Base-by-base conservation (phyloP, 1,284 basidiomycete genomes). In the Fomitiporia mediterranea region DNA sequence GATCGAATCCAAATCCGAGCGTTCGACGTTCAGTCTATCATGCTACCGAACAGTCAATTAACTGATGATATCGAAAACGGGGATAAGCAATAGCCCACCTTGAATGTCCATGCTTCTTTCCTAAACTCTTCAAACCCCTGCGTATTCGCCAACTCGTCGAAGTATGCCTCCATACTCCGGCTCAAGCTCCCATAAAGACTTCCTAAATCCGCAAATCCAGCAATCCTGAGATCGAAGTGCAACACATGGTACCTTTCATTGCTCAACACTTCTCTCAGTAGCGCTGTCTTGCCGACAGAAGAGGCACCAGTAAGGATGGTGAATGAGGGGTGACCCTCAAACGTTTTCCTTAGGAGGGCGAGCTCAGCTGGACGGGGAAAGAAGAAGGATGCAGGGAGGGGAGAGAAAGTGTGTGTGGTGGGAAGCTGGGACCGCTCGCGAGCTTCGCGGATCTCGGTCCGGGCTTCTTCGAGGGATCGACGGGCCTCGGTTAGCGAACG, bases 301-400 rank as follows among this genome's bases (percentile, higher is more conserved):
- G 84, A 86, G n/a, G 88, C 85, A 5, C 89, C 89, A 61, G 89
- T 91, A 2, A 92, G 70, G 4, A 92, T 76, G 0, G 88, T 91
- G 66, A 92, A 91, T 1, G 83, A 80, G 4, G 88, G 86, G 39
- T 88, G 81, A 9, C 84, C 84, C 46, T 82, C 81, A 21, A 91
- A 67, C 2, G 78, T 75, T 52, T 81, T 77, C 62, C 84, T 81
- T 37, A 92, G 71, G 7, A 81, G 79, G 55, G 75, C 75, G 48
- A 82, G 70, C 68, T 92, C 90, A 19, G 79, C 75, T 38, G 78
- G 80, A 2, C 90, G 78, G 17, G 13, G 19, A 8, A 43, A 25
- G 17, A 43, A 74, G 62, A 85, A 82, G 70, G 90, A 91, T 1
- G 81, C 80, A 2, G 89, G 87, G 15, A 91, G 70, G 27, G 82